Conservation (phyloP, 805 yeast genomes). For the Candida rishiriensis region DNA sequence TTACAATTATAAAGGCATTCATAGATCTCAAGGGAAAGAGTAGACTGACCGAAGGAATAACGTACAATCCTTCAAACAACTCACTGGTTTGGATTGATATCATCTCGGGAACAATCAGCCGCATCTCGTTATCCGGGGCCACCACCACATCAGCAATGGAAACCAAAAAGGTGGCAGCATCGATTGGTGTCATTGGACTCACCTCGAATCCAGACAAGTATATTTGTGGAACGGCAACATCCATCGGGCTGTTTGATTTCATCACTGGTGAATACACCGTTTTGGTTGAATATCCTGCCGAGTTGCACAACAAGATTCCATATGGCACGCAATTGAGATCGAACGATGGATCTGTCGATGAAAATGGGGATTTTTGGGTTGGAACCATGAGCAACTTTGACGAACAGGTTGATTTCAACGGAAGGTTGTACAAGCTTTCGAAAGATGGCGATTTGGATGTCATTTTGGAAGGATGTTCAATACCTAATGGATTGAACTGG, state of each 20-base stretch:
- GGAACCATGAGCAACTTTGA: constrained; percentile 62
- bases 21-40: constrained; percentile 34
- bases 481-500: constrained; percentile 76
- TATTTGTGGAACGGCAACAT: constrained; percentile 59
- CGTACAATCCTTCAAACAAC: constrained; percentile 53
- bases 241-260: constrained; percentile 55
- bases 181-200: constrained; percentile 71
- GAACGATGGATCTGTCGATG: constrained; percentile 81
- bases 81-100: constrained; percentile 49
- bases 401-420: constrained; percentile 39
- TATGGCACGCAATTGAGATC: constrained; percentile 44
- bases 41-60: constrained; percentile 61
- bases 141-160: constrained; percentile 26
- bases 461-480: constrained; percentile 38
- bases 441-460: constrained; percentile 26
- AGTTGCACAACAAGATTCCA: constrained; percentile 28
- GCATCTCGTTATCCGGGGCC: constrained; percentile 23
- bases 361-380: constrained; percentile 70
- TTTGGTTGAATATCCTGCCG: constrained; percentile 36
- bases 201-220: constrained; percentile 51
- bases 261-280: constrained; percentile 33
- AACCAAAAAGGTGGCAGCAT: constrained; percentile 33
- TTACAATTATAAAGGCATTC: constrained; percentile 15
- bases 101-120: constrained; percentile 35
- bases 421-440: constrained; percentile 43